Percentiles rank a stretch among this genome's conserved stretches.
Evolutionary conservation across 1,139 yeast genomes (phyloP).

Genomic region (Debaryomyces robertsiae): DNA sequence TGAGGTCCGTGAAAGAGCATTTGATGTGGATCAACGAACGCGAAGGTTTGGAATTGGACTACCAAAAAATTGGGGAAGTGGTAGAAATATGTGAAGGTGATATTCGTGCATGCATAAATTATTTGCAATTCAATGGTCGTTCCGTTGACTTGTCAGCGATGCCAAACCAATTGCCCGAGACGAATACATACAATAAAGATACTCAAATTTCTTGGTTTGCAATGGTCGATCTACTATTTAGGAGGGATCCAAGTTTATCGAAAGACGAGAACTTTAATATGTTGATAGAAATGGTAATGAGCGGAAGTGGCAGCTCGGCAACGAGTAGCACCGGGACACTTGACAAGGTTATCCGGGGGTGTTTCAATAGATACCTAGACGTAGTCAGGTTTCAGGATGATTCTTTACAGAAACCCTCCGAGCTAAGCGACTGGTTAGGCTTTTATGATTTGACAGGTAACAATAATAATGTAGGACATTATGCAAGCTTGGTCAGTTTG

Average conservation of each 20-base stretch:
- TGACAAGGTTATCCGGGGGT: constrained; percentile 72
- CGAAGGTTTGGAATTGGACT: constrained; percentile 38
- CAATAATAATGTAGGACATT: constrained; percentile 49
- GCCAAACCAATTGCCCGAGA: constrained; percentile 13
- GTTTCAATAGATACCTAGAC: constrained; percentile 65
- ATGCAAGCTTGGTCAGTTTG: constrained; percentile 59
- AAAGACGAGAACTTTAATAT: constrained; percentile 51
- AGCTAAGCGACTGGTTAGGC: constrained; percentile 75
- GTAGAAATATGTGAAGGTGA: constrained; percentile 81
- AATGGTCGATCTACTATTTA: constrained; percentile 56
- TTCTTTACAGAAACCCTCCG: constrained; percentile 60
- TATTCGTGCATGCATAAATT: constrained; percentile 81
- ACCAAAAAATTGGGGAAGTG: constrained; percentile 48
- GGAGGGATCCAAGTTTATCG: constrained; percentile 47
- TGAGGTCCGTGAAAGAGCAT: constrained; percentile 44
- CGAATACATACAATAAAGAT: constrained; percentile 45
- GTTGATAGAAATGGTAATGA: constrained; percentile 36
- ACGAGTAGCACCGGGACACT: constrained; percentile 48
- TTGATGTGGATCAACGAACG: constrained; percentile 33
- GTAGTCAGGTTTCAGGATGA: constrained; percentile 62
- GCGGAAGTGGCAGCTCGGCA: constrained; percentile 44
- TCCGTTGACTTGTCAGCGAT: constrained; percentile 15
- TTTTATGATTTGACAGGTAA: constrained; percentile 59
- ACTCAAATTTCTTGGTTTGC: constrained; percentile 61
- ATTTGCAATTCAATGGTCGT: constrained; percentile 67